Percentiles rank a stretch among this genome's conserved stretches.
These are phyloP conservation scores for Cercophora samala DNA, from an alignment of 495 filamentous ascomycete genomes.

Conservation along the genomic window DNA sequence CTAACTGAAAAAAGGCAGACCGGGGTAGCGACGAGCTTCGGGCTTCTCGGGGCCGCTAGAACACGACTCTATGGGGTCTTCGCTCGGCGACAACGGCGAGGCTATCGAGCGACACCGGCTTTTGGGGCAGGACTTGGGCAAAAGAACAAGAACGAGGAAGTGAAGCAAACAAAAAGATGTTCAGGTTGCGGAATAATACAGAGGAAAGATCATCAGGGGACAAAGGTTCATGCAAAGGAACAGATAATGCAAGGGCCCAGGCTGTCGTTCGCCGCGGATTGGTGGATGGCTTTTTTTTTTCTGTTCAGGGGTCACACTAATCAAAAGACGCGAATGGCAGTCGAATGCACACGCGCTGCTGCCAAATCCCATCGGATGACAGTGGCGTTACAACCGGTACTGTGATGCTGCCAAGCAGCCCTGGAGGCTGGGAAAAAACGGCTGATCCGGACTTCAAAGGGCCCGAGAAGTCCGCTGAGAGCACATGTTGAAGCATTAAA, in stretches of 20 bases:
- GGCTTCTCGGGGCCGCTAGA: conserved; percentile 4
- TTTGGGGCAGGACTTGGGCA: background rate
- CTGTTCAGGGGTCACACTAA: conserved; percentile 16
- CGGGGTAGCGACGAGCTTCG: conserved; percentile 2
- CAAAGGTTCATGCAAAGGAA: background rate
- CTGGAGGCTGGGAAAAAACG: background rate
- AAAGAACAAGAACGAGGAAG: background rate
- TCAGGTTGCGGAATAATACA: background rate
- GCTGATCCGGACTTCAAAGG: conserved; percentile 13
- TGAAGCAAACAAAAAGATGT: background rate
- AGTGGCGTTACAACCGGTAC: conserved; percentile 24
- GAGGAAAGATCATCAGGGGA: background rate
- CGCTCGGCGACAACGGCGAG: background rate
- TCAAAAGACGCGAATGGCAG: conserved; percentile 14
- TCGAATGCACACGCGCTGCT: conserved; percentile 1
- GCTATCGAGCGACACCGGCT: background rate
- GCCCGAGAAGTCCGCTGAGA: background rate
- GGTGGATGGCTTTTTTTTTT: conserved; percentile 14
- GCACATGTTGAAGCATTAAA: conserved; percentile 1
- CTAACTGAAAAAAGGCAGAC: background rate
- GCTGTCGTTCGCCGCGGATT: conserved; percentile 12
- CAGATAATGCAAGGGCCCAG: conserved; percentile 1
- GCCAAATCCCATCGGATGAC: conserved; percentile 20
- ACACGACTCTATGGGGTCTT: background rate
- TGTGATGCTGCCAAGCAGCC: conserved; percentile 1